Evolutionary conservation across 2,329 filamentous ascomycete species (phyloP).

Genomic region (Cladophialophora yegresii): DNA sequence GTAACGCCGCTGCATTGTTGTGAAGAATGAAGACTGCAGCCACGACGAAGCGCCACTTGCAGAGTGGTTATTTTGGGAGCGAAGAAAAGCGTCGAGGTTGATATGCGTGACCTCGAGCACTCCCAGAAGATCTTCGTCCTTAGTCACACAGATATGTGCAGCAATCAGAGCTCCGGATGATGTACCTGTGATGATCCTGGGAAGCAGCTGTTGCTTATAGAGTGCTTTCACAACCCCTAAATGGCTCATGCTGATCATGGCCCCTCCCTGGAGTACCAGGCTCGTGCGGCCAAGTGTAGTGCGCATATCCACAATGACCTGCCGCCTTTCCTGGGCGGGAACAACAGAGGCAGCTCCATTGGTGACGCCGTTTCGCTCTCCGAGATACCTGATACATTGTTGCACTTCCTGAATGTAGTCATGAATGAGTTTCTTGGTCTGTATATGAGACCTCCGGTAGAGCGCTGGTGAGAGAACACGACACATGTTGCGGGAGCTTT

Average conservation of each 20-base stretch:
- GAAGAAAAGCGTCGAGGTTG: slow-evolving; percentile 76
- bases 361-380: slow-evolving; percentile 62
- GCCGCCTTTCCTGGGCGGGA: slow-evolving; percentile 76
- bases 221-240: slow-evolving; percentile 87
- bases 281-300: slow-evolving; percentile 86
- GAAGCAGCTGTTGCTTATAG: slow-evolving; percentile 75
- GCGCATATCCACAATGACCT: slow-evolving; percentile 81
- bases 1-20: slow-evolving; percentile 68
- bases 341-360: slow-evolving; percentile 52
- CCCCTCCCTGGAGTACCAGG: slow-evolving; percentile 83
- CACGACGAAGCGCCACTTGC: slow-evolving; percentile 13
- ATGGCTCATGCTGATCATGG: slow-evolving; percentile 89
- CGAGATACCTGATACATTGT: slow-evolving; percentile 77
- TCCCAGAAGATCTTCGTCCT: slow-evolving; percentile 73
- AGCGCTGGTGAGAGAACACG: slow-evolving; percentile 81
- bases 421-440: slow-evolving; percentile 87
- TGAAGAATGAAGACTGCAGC: slow-evolving; percentile 68
- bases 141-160: slow-evolving; percentile 74
- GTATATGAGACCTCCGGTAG: slow-evolving; percentile 81
- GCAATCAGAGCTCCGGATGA: slow-evolving; percentile 86
- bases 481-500: slow-evolving; percentile 73
- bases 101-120: slow-evolving; percentile 70
- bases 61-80: slow-evolving; percentile 50
- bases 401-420: slow-evolving; percentile 85
- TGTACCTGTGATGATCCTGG: slow-evolving; percentile 83